Evolutionary conservation across 2,329 filamentous ascomycete species (phyloP).

Genomic region (Fusarium sarcochroum): DNA sequence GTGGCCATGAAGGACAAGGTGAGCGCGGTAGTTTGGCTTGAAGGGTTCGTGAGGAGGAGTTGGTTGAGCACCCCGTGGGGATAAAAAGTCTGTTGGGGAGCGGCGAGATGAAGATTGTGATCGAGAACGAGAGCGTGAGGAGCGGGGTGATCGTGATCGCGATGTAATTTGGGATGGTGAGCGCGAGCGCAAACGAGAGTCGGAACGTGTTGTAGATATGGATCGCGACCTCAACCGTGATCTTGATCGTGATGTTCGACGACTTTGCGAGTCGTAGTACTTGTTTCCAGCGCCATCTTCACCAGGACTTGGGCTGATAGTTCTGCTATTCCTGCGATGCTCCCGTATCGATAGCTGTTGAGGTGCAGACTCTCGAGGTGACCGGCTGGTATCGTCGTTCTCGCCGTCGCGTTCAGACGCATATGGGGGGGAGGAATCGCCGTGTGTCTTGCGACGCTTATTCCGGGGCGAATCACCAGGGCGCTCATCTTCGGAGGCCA

Average conservation of each 20-base stretch:
- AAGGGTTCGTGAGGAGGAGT: constrained; percentile 64
- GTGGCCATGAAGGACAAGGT: constrained; percentile 83
- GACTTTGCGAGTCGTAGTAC: constrained; percentile 48
- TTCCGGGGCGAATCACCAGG: constrained; percentile 46
- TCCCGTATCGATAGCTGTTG: constrained; percentile 42
- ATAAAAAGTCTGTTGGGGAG: constrained; percentile 51
- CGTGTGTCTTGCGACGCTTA: constrained; percentile 54
- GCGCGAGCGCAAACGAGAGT: constrained; percentile 53
- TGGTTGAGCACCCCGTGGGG: constrained; percentile 47
- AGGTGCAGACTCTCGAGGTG: constrained; percentile 19
- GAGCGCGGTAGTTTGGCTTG: constrained; percentile 76
- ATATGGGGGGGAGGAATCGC: constrained; percentile 49
- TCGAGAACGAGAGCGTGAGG: constrained; percentile 50
- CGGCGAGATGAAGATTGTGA: constrained; percentile 52
- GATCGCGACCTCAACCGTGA: constrained; percentile 54
- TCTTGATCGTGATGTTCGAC: constrained; percentile 51
- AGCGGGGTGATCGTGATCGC: constrained; percentile 50
- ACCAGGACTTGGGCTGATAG: constrained; percentile 45
- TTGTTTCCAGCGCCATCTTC: constrained; percentile 43
- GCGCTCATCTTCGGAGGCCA: constrained; percentile 50
- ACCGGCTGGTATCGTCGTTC: constrained; percentile 21
- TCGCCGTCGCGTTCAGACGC: constrained; percentile 42
- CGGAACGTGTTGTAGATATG: constrained; percentile 56
- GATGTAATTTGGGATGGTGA: constrained; percentile 52
- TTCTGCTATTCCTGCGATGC: constrained; percentile 38